phyloP scores from a whole-genome alignment of 1,284 basidiomycete species.

The Abortiporus biennis region DNA sequence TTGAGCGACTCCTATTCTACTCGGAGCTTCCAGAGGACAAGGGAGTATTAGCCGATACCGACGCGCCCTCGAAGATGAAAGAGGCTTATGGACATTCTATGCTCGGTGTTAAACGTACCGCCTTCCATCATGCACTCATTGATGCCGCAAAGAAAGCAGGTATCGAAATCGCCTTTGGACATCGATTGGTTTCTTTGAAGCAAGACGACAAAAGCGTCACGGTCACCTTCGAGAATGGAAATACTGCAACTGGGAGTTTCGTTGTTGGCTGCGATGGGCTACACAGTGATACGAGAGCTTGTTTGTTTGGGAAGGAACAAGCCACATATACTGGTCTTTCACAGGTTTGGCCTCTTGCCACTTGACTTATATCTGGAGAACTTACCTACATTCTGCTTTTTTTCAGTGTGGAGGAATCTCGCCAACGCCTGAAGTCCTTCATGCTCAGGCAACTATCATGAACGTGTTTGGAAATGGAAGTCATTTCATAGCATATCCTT shows the following conservation, averaged over 20 bases:
- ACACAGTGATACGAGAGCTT: slow-evolving; percentile 34
- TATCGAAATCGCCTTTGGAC: slow-evolving; percentile 32
- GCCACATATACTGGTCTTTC: slow-evolving; percentile 34
- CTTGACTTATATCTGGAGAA: not conserved
- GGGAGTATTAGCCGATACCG: slow-evolving; percentile 24
- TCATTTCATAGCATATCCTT: slow-evolving; percentile 34
- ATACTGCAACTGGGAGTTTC: slow-evolving; percentile 31
- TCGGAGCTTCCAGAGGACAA: slow-evolving; percentile 28
- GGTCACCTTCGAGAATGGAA: slow-evolving; percentile 33
- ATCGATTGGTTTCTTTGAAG: slow-evolving; percentile 28
- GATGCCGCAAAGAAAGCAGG: slow-evolving; percentile 28
- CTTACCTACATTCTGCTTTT: not conserved
- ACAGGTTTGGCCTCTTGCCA: slow-evolving; percentile 26
- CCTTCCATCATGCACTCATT: slow-evolving; percentile 28
- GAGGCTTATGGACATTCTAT: slow-evolving; percentile 20
- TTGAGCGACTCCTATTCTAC: slow-evolving; percentile 20
- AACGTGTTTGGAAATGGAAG: slow-evolving; percentile 32
- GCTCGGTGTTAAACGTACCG: slow-evolving; percentile 27
- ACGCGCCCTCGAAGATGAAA: slow-evolving; percentile 14
- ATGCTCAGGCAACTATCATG: slow-evolving; percentile 16
- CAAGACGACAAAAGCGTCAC: slow-evolving; percentile 27
- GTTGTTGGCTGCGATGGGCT: slow-evolving; percentile 42
- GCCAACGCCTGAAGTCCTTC: slow-evolving; percentile 20
- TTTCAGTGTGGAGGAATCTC: slow-evolving; percentile 30
- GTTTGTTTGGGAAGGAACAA: slow-evolving; percentile 34